Base-by-base conservation (phyloP, 75 land plant species). In the Pinus tabuliformis region DNA sequence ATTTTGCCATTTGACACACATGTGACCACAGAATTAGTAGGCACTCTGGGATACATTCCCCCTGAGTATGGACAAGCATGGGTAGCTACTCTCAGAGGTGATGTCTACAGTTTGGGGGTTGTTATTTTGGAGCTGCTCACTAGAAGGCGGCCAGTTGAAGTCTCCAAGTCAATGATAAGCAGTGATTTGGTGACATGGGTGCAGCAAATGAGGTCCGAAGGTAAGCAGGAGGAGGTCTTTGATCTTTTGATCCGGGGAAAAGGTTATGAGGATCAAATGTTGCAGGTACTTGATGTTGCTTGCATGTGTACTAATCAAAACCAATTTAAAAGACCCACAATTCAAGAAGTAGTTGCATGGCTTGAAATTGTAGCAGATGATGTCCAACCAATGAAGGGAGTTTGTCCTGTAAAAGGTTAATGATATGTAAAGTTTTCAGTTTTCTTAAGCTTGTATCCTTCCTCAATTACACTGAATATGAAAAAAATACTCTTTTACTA, bases 21-120 rank as follows among this genome's bases (percentile, higher is more conserved):
- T 76, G 90, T 88, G 24, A 83, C 85, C 2, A 88, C 90, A 20
- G 90, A 88, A 26, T 64, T 88, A 24, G 90, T 88, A n/a, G 90
- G 91, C 57, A 89, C 91, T 59, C 59, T 89, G 68, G 91, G 91
- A 30, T 89, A 89, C 61, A 89, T 89, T 17, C 91, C 91, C 26
- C 91, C 91, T 12, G 91, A 88, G 22, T 88, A 88, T 72, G 78
- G 85, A 21, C 84, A 85, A 66, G 65, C 82, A 2, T 77, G 82
- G 33, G 81, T 80, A 20, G 87, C 87, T 1, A 82, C 87, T 1
- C 78, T 78, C 57, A 85, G 76, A 57, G 87, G 87, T 9, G 90
- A 88, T 73, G 82, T 88, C 17, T 88, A 88, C 76, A 88, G 89
- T 65, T 85, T 88, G 54, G 89, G 89, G 11, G 84, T 87, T 61